Percentiles rank a stretch among this genome's conserved stretches.
phyloP scores from a whole-genome alignment of 176 grass and related monocot genomes.

The Musa troglodytarum region DNA sequence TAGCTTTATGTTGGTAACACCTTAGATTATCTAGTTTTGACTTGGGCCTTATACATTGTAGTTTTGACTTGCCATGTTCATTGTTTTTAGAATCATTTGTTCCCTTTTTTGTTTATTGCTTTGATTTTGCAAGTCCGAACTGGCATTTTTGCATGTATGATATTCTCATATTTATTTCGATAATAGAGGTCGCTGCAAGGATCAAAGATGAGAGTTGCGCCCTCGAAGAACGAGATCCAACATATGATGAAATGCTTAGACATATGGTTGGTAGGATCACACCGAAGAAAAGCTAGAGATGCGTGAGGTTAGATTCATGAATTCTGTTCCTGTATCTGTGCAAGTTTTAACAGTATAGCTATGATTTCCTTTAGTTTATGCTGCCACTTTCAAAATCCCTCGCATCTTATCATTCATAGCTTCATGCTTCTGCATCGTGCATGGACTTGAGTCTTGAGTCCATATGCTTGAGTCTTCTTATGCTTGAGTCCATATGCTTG shows the following conservation, averaged over 20 bases:
- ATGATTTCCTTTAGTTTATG: neutral
- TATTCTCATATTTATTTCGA: slow-evolving; percentile 1
- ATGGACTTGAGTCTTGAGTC: no score
- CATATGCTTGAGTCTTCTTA: neutral
- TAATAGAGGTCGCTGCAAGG: slow-evolving; percentile 29
- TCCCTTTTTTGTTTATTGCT: neutral
- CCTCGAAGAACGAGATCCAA: slow-evolving; percentile 71
- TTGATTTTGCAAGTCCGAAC: neutral
- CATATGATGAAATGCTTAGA: slow-evolving; percentile 84
- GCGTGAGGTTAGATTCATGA: slow-evolving; percentile 57
- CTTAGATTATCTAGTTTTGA: neutral
- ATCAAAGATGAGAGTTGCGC: slow-evolving; percentile 27
- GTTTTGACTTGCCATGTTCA: no score
- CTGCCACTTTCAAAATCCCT: neutral
- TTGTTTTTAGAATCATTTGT: no score
- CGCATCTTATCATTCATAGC: neutral
- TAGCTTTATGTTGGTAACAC: no score
- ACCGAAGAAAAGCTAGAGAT: slow-evolving; percentile 76
- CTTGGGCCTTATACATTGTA: no score
- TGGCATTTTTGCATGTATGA: neutral
- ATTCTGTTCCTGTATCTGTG: neutral
- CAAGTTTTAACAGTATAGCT: neutral
- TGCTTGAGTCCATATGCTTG: neutral
- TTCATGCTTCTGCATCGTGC: neutral
- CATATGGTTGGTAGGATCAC: slow-evolving; percentile 89